These are phyloP conservation scores for Trichophyton benhamiae DNA, from an alignment of 2,329 filamentous ascomycete genomes.

Conservation along the genomic window DNA sequence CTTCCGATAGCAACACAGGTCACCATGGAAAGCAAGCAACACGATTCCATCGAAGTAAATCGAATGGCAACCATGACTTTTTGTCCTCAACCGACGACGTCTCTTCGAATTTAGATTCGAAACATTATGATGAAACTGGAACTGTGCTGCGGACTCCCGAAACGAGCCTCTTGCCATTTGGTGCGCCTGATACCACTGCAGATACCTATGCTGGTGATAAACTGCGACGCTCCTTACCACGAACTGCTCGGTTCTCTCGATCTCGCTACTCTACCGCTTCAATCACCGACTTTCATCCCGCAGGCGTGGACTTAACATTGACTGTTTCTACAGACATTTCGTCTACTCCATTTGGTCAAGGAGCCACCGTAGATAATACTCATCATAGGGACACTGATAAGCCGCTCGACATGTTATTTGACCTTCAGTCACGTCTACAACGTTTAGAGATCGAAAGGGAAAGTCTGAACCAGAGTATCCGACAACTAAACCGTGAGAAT, in stretches of 20 bases:
- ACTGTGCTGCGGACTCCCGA: neutral
- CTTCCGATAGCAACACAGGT: neutral
- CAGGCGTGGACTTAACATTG: no score
- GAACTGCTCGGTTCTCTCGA: neutral
- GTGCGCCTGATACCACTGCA: neutral
- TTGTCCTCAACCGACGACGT: neutral
- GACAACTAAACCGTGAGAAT: neutral
- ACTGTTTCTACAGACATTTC: neutral
- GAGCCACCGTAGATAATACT: neutral
- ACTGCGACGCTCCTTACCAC: neutral
- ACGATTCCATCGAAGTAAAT: neutral
- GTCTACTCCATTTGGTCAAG: neutral
- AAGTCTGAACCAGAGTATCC: neutral
- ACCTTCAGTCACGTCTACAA: neutral
- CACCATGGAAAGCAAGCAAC: neutral
- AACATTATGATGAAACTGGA: neutral
- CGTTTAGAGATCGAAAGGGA: neutral
- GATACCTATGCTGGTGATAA: neutral
- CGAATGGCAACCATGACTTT: neutral
- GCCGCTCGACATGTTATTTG: neutral
- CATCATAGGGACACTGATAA: neutral
- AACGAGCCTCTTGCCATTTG: neutral
- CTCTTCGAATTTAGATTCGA: neutral
- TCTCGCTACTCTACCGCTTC: neutral
- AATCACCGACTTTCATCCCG: neutral